Base-by-base conservation (phyloP, 345 rosid genomes). In the Ceriops tagal region DNA sequence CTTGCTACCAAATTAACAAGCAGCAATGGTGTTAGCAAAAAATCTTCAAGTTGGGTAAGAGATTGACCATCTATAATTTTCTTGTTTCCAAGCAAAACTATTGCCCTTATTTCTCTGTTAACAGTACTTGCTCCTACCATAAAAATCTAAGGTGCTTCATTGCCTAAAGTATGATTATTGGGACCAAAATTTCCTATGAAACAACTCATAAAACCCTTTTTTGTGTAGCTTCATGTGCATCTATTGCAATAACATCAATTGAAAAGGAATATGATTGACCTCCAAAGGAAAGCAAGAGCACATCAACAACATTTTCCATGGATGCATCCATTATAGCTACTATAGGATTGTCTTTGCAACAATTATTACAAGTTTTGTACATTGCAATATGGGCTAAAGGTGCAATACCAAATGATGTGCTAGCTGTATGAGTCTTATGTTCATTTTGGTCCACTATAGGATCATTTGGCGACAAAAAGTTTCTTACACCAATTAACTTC, bases 291-390 rank as follows among this genome's bases (percentile, higher is more conserved):
- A 86, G 72, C 0, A 88, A 86, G 51, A 90, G n/a, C 47, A 90
- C 72, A 65, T 88, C 91, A 8, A 90, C 91, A 8, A 89, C 92
- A 52, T 90, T 91, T 0, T 80, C 82, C 60, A 90, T 81, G 0
- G 90, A 88, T 20, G 85, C 73, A 68, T 86, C 96, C 27, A 88
- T 81, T 28, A 87, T 90, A 70, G 87, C 86, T 18, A 88, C 26
- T 20, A 86, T 68, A 67, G 84, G 92, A 13, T 84, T 84, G 64
- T 83, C 82, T 15, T 73, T 46, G 71, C 96, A 90, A 26, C 77
- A 35, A 53, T 60, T 73, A 81, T 85, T 77, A 61, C 92, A 88
- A 57, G 80, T 90, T 75, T 86, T 85, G 78, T 88, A 90, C 58
- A 89, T 37, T 46, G 93, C 89, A 53, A 90, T 0, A 69, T 83